phyloP scores from a whole-genome alignment of 805 yeast species.

The Schwanniomyces occidentalis region DNA sequence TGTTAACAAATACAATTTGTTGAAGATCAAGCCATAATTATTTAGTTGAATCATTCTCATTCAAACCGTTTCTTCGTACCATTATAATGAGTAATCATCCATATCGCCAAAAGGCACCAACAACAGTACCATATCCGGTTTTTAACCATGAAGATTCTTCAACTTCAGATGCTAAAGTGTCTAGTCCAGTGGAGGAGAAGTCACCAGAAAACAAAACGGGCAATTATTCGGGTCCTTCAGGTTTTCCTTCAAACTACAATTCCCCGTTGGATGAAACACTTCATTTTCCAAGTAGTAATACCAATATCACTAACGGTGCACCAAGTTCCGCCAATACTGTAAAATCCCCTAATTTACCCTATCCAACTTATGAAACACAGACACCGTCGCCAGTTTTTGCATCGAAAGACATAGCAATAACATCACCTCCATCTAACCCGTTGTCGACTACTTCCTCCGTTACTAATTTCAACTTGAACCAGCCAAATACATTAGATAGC shows the following conservation, averaged over 20 bases:
- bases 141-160: slow-evolving; percentile 9
- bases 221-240: no score
- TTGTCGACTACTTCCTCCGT: slow-evolving; percentile 36
- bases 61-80: background rate
- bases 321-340: background rate
- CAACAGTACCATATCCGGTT: slow-evolving; percentile 18
- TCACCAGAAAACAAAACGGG: no score
- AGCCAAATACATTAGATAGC: slow-evolving; percentile 4
- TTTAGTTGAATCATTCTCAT: no score
- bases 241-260: background rate
- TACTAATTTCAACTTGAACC: slow-evolving; percentile 30
- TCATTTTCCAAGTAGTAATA: no score
- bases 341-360: slow-evolving; percentile 12
- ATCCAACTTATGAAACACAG: slow-evolving; percentile 18
- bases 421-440: slow-evolving; percentile 29
- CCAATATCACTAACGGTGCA: no score
- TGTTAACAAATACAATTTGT: no score
- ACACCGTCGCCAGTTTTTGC: slow-evolving; percentile 32
- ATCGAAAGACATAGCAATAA: slow-evolving; percentile 9
- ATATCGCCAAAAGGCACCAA: slow-evolving; percentile 24
- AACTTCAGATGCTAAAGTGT: no score
- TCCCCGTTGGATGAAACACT: no score
- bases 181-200: no score
- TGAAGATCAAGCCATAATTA: no score
- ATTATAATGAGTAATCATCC: slow-evolving; percentile 22